These are phyloP conservation scores for Antitrichia curtipendula DNA, from an alignment of 225 moss, liverwort and hornwort species.

Conservation along the genomic window DNA sequence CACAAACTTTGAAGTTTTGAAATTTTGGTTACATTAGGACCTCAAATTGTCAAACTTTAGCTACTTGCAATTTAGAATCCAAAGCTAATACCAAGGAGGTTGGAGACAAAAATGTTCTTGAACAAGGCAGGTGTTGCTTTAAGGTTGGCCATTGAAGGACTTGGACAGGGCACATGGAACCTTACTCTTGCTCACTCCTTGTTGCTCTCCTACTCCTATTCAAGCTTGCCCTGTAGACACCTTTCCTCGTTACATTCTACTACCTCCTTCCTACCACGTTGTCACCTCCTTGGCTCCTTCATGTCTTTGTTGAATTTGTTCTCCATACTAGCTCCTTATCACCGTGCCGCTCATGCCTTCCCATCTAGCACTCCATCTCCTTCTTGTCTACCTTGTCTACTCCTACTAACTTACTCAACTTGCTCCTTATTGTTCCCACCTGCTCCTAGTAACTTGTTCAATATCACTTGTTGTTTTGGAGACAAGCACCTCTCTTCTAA, in stretches of 20 bases:
- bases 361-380: rapidly evolving
- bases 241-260: no score
- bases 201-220: no score
- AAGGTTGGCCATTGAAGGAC: rapidly evolving
- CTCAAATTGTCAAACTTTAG: no score
- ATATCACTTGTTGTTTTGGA: rapidly evolving
- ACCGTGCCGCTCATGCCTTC: rapidly evolving
- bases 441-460: not conserved
- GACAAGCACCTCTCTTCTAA: not conserved
- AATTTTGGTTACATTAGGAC: rapidly evolving
- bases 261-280: rapidly evolving
- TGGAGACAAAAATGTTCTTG: not conserved
- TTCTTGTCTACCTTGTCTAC: rapidly evolving
- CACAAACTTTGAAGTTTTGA: rapidly evolving
- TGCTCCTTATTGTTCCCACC: rapidly evolving
- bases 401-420: not conserved
- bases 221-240: rapidly evolving
- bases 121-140: rapidly evolving
- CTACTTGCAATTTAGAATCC: not conserved
- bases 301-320: rapidly evolving
- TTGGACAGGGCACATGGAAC: rapidly evolving
- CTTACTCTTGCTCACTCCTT: rapidly evolving
- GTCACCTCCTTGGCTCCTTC: not conserved
- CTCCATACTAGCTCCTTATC: rapidly evolving
- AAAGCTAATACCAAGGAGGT: not conserved